Conservation (phyloP, 371 early-diverging fungal genomes). For the Thermomucor indicae-seudaticae region DNA sequence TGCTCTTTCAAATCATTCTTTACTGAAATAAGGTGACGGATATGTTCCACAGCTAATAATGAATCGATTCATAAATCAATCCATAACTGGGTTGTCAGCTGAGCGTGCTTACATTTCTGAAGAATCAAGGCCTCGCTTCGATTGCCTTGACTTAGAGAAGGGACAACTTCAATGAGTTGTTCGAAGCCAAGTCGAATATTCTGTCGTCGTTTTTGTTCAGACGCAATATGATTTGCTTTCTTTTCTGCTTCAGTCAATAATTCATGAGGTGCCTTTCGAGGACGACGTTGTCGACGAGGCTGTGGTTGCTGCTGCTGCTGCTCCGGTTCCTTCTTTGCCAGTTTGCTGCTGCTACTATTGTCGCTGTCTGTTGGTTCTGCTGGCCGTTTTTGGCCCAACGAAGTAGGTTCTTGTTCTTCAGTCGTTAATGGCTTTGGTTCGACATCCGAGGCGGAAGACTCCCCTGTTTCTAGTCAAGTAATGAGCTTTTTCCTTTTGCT, state of each 20-base stretch:
- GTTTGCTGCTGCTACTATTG: too few species aligned
- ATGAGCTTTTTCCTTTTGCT: too few species aligned
- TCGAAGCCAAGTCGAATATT: conserved; percentile 83
- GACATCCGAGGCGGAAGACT: too few species aligned
- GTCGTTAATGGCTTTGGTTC: too few species aligned
- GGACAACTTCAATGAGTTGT: conserved; percentile 78
- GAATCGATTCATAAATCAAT: neutral
- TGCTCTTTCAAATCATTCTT: conserved; percentile 33
- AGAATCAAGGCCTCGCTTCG: conserved; percentile 56
- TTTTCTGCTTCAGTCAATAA: conserved; percentile 91
- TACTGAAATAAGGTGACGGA: conserved; percentile 19
- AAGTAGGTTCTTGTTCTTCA: too few species aligned
- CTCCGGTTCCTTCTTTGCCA: too few species aligned
- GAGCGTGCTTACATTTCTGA: conserved; percentile 46
- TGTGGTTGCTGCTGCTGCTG: too few species aligned
- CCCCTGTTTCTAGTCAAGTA: too few species aligned
- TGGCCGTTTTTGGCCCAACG: too few species aligned
- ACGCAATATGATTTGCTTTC: conserved; percentile 92
- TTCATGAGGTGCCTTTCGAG: conserved; percentile 54
- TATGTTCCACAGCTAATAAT: conserved; percentile 27
- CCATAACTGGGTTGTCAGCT: too few species aligned
- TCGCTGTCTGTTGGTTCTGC: too few species aligned
- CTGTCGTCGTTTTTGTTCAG: conserved; percentile 87
- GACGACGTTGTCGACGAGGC: conserved; percentile 13
- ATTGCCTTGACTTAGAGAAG: conserved; percentile 61